Percentiles rank a stretch among this genome's conserved stretches.
Conservation (phyloP, 1,284 basidiomycete species). For the Sutorius eximius region DNA sequence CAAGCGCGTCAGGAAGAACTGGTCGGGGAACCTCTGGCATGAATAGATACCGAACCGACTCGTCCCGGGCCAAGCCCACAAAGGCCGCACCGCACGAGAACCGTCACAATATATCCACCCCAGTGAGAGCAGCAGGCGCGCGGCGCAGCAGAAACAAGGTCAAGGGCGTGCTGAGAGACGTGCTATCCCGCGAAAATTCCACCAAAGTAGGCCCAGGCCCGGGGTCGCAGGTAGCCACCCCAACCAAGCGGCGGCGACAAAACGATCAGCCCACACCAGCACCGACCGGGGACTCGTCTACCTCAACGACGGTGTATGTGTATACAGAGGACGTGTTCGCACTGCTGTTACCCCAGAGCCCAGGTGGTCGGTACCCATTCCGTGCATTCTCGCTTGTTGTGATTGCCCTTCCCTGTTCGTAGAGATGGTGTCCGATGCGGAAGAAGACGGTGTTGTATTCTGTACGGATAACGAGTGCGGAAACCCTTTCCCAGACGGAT, state of each 20-base stretch:
- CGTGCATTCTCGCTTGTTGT: not conserved
- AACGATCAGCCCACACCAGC: constrained; percentile 45
- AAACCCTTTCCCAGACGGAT: constrained; percentile 37
- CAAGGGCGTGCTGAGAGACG: not conserved
- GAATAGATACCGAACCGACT: not conserved
- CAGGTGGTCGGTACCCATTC: constrained; percentile 36
- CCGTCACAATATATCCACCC: constrained; percentile 2
- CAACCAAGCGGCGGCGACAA: constrained; percentile 22
- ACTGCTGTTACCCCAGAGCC: constrained; percentile 39
- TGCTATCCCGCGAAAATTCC: not conserved
- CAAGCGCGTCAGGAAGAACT: constrained; percentile 5
- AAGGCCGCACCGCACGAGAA: not conserved
- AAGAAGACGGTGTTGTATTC: constrained; percentile 41
- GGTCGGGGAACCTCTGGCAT: not conserved
- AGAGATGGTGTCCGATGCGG: constrained; percentile 47
- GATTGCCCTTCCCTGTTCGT: not conserved
- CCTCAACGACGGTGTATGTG: constrained; percentile 44
- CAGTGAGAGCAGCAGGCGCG: not conserved
- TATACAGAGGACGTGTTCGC: constrained; percentile 38
- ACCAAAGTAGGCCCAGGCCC: not conserved
- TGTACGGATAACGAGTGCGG: constrained; percentile 38
- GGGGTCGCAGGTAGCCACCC: constrained; percentile 9
- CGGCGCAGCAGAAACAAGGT: constrained; percentile 1
- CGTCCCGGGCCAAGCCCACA: not conserved
- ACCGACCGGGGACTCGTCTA: constrained; percentile 43